Percentiles rank a stretch among this genome's conserved stretches.
Evolutionary conservation across 768 basidiomycete genomes (phyloP).

Genomic region (Suillus subluteus): DNA sequence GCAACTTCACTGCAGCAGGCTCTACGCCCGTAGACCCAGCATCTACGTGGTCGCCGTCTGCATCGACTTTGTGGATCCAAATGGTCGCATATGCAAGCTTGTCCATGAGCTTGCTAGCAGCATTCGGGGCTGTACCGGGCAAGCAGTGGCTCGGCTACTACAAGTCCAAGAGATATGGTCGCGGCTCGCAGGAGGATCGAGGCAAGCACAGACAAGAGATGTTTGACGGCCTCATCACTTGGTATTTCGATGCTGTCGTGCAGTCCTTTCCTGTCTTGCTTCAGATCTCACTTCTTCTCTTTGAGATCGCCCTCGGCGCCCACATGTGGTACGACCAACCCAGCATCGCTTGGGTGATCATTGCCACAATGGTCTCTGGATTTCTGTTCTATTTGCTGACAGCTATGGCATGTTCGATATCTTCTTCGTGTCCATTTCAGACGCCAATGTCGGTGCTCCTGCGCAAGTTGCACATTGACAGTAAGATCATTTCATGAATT

Average conservation of each 20-base stretch:
- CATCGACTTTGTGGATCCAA: neutral
- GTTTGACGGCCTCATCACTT: slow-evolving; percentile 14
- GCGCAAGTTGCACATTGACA: neutral
- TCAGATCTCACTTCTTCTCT: slow-evolving; percentile 17
- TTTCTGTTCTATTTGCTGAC: slow-evolving; percentile 8
- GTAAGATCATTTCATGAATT: neutral
- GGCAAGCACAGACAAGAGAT: slow-evolving; percentile 13
- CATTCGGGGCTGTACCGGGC: slow-evolving; percentile 17
- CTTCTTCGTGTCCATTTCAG: slow-evolving; percentile 6
- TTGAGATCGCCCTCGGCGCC: slow-evolving; percentile 14
- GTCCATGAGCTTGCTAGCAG: neutral
- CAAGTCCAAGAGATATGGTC: neutral
- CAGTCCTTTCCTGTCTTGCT: slow-evolving; percentile 15
- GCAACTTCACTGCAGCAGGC: slow-evolving; percentile 3
- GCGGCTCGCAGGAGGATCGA: slow-evolving; percentile 17
- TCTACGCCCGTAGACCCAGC: neutral
- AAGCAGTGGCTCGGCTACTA: slow-evolving; percentile 20
- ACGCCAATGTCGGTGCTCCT: slow-evolving; percentile 6
- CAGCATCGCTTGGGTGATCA: slow-evolving; percentile 8
- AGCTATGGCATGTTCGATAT: slow-evolving; percentile 5
- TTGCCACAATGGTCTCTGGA: neutral
- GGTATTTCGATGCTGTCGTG: slow-evolving; percentile 19
- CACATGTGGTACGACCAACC: neutral
- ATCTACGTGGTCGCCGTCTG: neutral
- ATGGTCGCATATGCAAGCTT: neutral